These are phyloP conservation scores for Ceratocystis variospora DNA, from an alignment of 2,329 filamentous ascomycete genomes.

Conservation along the genomic window DNA sequence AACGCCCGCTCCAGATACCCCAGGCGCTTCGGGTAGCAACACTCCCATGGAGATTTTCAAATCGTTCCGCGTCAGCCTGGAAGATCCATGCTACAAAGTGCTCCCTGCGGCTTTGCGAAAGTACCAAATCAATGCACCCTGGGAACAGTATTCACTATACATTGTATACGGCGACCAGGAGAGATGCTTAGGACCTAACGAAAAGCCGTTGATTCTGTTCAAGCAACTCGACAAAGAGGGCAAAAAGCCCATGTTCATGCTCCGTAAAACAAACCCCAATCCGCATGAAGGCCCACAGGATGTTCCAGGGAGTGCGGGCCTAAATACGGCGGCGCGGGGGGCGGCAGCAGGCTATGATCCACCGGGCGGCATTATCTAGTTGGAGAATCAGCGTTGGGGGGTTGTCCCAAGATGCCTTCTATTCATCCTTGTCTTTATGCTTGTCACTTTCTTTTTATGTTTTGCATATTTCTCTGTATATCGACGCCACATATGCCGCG, in stretches of 20 bases:
- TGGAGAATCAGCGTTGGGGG: background rate
- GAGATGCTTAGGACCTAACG: constrained; percentile 77
- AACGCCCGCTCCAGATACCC: constrained; percentile 49
- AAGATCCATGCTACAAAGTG: constrained; percentile 95
- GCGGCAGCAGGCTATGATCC: constrained; percentile 40
- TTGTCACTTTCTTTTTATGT: background rate
- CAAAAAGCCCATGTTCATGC: constrained; percentile 98
- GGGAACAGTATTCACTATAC: constrained; percentile 93
- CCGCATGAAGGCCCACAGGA: constrained; percentile 33
- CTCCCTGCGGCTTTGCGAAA: constrained; percentile 90
- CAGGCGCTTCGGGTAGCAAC: constrained; percentile 30
- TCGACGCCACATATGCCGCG: background rate
- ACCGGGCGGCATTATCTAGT: constrained; percentile 46
- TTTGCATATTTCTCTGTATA: background rate
- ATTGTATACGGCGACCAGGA: constrained; percentile 99
- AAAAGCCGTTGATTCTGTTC: constrained; percentile 89
- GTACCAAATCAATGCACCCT: constrained; percentile 96
- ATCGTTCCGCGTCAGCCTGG: constrained; percentile 93
- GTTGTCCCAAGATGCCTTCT: background rate
- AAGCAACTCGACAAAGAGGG: constrained; percentile 96
- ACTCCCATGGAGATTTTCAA: constrained; percentile 91
- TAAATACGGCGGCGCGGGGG: constrained; percentile 34
- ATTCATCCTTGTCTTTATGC: background rate
- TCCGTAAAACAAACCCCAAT: constrained; percentile 52
- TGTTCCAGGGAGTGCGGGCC: constrained; percentile 40